These are phyloP conservation scores for Prosopis cineraria DNA, from an alignment of 306 rosid genomes.

Conservation along the genomic window DNA sequence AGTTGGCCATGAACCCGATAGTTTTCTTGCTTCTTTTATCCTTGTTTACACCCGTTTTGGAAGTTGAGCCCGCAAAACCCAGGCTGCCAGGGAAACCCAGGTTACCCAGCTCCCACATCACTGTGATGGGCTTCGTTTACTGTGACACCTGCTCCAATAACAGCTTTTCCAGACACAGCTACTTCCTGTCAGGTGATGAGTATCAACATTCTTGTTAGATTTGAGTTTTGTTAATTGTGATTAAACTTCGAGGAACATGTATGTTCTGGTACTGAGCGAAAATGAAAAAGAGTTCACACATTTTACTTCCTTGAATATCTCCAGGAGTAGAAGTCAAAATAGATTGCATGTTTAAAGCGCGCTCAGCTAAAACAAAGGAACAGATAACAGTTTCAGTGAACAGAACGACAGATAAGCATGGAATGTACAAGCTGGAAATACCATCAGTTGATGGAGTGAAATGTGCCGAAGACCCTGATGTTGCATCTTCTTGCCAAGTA, in stretches of 20 bases:
- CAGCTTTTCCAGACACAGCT: slow-evolving; percentile 84
- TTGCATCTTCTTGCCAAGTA: slow-evolving; percentile 75
- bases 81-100: slow-evolving; percentile 41
- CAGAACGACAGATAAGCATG: slow-evolving; percentile 79
- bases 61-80: slow-evolving; percentile 56
- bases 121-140: slow-evolving; percentile 94
- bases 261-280: background rate
- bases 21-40: slow-evolving; percentile 53
- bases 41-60: slow-evolving; percentile 45
- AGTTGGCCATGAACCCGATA: slow-evolving; percentile 55
- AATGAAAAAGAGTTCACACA: background rate
- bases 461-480: slow-evolving; percentile 82
- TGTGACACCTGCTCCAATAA: slow-evolving; percentile 96
- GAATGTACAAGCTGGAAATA: slow-evolving; percentile 79
- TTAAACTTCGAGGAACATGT: slow-evolving; percentile 15
- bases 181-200: slow-evolving; percentile 71
- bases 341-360: slow-evolving; percentile 80
- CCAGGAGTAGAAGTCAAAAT: slow-evolving; percentile 83
- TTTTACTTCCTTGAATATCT: slow-evolving; percentile 4
- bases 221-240: background rate
- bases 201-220: background rate
- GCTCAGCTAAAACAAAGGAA: slow-evolving; percentile 67
- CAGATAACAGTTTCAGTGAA: slow-evolving; percentile 83
- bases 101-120: slow-evolving; percentile 60
- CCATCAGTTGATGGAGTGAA: slow-evolving; percentile 91